Percentiles rank a stretch among this genome's conserved stretches.
Evolutionary conservation across 352 stramenopile genomes (phyloP).

Genomic region (Phytopythium oedochilum): DNA sequence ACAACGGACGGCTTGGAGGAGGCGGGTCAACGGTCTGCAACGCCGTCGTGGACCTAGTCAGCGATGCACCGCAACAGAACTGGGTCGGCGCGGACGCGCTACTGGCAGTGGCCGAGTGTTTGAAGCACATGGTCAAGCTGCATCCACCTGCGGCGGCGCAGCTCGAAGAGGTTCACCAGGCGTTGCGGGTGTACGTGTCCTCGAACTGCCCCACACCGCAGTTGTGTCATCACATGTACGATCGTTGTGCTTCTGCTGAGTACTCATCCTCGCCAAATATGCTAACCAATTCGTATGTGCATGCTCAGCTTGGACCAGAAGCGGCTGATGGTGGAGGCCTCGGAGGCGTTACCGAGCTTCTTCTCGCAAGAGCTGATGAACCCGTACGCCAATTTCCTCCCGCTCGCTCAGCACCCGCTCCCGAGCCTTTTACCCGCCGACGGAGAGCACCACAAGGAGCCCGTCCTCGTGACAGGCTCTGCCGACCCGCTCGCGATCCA

Average conservation of each 20-base stretch:
- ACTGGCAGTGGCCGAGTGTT: constrained; percentile 32
- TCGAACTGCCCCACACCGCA: not conserved
- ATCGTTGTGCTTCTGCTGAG: no score
- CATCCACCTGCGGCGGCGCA: constrained; percentile 16
- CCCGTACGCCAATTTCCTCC: constrained; percentile 27
- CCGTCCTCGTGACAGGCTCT: constrained; percentile 44
- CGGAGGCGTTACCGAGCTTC: not conserved
- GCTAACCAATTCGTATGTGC: not conserved
- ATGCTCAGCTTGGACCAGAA: not conserved
- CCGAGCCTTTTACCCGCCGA: not conserved
- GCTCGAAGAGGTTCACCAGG: constrained; percentile 26
- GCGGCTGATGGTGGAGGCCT: not conserved
- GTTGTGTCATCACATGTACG: constrained; percentile 3
- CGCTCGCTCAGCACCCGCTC: not conserved
- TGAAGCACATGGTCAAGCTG: constrained; percentile 22
- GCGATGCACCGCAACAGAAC: constrained; percentile 8
- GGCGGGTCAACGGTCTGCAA: constrained; percentile 6
- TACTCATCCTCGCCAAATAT: no score
- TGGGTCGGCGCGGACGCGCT: constrained; percentile 19
- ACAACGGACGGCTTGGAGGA: constrained; percentile 35
- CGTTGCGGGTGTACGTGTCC: constrained; percentile 11
- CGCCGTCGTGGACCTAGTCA: constrained; percentile 1
- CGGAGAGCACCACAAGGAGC: constrained; percentile 13
- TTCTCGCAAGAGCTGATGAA: constrained; percentile 34
- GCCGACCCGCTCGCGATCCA: constrained; percentile 56